phyloP scores from a whole-genome alignment of 169 alveolate genomes.

The Plasmodium coatneyi region DNA sequence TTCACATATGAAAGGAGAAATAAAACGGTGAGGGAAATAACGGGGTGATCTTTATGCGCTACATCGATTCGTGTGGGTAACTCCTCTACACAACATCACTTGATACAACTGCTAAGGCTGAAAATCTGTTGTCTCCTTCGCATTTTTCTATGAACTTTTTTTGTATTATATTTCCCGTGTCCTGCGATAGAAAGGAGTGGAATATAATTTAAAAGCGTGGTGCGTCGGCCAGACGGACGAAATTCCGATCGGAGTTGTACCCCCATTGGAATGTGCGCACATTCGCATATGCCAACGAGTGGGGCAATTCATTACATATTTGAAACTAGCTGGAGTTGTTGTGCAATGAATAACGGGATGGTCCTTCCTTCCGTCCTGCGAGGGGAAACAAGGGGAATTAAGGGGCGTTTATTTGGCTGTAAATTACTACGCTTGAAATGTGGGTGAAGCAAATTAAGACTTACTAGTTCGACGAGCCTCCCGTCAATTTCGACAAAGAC shows the following conservation, averaged over 20 bases:
- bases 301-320: constrained; percentile 17
- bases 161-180: constrained; percentile 32
- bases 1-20: neutral
- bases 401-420: neutral
- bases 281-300: neutral
- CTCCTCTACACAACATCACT: neutral
- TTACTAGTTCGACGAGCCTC: constrained; percentile 36
- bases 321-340: constrained; percentile 10
- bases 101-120: constrained; percentile 45
- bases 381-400: neutral
- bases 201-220: neutral
- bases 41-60: neutral
- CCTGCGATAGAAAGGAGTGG: constrained; percentile 1
- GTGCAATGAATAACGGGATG: constrained; percentile 34
- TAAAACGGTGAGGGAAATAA: neutral
- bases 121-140: constrained; percentile 24
- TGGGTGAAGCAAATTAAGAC: neutral
- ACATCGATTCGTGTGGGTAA: neutral
- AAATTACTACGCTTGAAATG: neutral
- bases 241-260: neutral
- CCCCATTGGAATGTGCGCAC: neutral
- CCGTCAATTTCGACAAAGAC: constrained; percentile 40
- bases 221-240: neutral
- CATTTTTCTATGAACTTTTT: constrained; percentile 30
- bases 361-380: constrained; percentile 50